Percentiles rank a stretch among this genome's conserved stretches.
These are phyloP conservation scores for Tetrahymena borealis DNA, from an alignment of 73 alveolate genomes.

Conservation along the genomic window DNA sequence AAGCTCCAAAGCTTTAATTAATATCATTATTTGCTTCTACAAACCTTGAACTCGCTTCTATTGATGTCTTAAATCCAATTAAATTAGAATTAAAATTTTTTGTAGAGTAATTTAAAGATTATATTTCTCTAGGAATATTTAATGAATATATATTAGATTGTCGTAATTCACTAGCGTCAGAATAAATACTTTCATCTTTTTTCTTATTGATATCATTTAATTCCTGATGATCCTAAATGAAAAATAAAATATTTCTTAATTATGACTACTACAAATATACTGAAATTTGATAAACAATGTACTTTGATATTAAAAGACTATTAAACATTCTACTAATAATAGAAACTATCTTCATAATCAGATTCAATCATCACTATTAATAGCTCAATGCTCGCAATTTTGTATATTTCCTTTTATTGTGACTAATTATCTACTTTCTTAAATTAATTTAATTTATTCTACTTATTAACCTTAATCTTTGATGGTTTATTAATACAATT, in stretches of 20 bases:
- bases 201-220: neutral
- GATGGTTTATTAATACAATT: no score
- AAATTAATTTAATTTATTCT: no score
- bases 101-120: neutral
- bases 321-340: neutral
- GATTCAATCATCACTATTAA: no score
- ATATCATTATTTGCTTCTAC: neutral
- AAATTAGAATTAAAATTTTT: neutral
- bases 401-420: no score
- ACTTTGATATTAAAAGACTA: neutral
- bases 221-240: neutral
- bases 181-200: neutral
- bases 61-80: neutral
- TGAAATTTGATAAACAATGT: neutral
- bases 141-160: neutral
- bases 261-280: neutral
- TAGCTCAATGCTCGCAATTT: no score
- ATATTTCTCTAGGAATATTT: neutral
- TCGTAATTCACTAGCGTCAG: neutral
- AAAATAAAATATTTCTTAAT: neutral
- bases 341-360: no score
- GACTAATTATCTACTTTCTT: no score
- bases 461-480: no score
- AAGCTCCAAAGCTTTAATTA: neutral
- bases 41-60: neutral